Conservation (phyloP, 108 stramenopile species). For the Nannochloropsis salina region DNA sequence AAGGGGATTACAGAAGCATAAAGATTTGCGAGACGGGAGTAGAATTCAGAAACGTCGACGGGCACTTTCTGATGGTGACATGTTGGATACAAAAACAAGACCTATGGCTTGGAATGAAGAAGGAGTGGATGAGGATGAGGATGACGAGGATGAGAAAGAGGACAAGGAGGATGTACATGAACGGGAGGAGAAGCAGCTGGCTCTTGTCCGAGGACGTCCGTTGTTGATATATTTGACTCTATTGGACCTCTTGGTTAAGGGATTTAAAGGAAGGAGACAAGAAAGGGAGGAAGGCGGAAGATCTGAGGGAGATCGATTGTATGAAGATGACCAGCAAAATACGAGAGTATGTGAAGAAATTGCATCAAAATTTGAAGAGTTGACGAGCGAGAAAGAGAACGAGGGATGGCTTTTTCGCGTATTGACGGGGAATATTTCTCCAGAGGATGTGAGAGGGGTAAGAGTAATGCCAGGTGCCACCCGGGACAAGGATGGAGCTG, state of each 20-base stretch:
- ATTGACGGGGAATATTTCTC: neutral
- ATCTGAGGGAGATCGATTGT: neutral
- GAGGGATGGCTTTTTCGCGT: neutral
- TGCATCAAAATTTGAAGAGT: neutral
- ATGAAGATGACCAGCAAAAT: constrained; percentile 18
- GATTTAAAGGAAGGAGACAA: neutral
- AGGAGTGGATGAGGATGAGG: neutral
- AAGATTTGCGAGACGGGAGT: neutral
- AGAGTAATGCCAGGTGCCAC: too few relatives aligned
- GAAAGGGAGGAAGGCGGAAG: neutral
- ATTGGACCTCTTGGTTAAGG: neutral
- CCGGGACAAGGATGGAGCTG: too few relatives aligned
- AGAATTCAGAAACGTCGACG: neutral
- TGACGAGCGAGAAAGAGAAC: neutral
- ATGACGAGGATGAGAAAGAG: neutral
- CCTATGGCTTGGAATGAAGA: neutral
- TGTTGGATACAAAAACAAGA: neutral
- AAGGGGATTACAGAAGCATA: neutral
- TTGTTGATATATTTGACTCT: neutral
- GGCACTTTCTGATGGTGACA: neutral
- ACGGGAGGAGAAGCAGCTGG: neutral
- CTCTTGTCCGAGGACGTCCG: neutral
- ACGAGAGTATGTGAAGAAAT: neutral
- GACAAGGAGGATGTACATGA: neutral
- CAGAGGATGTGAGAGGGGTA: too few relatives aligned